Evolutionary conservation across 352 stramenopile genomes (phyloP).

Genomic region (Phytophthora megakarya): DNA sequence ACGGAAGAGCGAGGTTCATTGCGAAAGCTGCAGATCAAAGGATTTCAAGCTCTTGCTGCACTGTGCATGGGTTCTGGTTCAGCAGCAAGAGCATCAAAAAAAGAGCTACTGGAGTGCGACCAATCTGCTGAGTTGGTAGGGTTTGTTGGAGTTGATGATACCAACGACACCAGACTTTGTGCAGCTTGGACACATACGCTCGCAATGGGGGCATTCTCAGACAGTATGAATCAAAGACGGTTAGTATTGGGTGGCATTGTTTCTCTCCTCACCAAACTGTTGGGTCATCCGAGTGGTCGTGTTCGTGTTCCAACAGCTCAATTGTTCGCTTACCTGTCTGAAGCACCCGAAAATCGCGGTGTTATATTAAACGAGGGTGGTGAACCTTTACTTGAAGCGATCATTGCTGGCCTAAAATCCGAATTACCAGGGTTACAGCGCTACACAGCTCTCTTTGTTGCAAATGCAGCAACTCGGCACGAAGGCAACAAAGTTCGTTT

Average conservation of each 20-base stretch:
- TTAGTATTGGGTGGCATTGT: conserved; percentile 46
- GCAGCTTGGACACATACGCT: conserved; percentile 55
- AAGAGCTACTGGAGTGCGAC: conserved; percentile 63
- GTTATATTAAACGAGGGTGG: conserved; percentile 49
- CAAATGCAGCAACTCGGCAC: conserved; percentile 63
- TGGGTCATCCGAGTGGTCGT: conserved; percentile 26
- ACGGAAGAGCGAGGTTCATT: not conserved
- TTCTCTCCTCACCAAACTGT: conserved; percentile 41
- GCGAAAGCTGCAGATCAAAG: conserved; percentile 53
- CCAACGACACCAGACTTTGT: conserved; percentile 38
- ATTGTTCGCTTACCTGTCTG: conserved; percentile 54
- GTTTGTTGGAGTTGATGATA: conserved; percentile 28
- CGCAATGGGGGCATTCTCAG: conserved; percentile 45
- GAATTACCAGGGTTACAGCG: conserved; percentile 64
- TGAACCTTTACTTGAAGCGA: conserved; percentile 38
- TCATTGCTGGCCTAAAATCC: conserved; percentile 52
- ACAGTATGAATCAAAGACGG: conserved; percentile 55
- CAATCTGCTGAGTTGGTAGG: conserved; percentile 42
- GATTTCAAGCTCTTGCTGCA: conserved; percentile 53
- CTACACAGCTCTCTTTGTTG: conserved; percentile 58
- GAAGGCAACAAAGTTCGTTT: conserved; percentile 66
- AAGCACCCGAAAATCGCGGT: conserved; percentile 51
- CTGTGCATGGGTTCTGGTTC: conserved; percentile 42
- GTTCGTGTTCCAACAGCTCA: conserved; percentile 43
- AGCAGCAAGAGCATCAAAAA: conserved; percentile 52